Percentiles rank a stretch among this genome's conserved stretches.
phyloP scores from a whole-genome alignment of 2,329 filamentous ascomycete genomes.

The Fusarium compactum region DNA sequence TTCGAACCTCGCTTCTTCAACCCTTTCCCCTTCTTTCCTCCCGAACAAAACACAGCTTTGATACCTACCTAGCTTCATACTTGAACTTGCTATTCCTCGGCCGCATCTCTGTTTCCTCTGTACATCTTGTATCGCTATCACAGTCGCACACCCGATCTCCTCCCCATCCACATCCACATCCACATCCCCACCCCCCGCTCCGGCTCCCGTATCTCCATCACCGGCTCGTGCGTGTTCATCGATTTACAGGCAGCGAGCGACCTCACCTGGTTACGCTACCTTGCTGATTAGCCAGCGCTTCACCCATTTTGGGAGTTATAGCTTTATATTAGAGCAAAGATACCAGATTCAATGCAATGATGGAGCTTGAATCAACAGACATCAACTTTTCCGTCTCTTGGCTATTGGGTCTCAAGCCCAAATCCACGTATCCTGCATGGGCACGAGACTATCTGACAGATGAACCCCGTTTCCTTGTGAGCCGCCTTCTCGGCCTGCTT shows the following conservation, averaged over 20 bases:
- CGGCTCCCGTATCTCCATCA: constrained; percentile 33
- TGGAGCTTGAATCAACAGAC: constrained; percentile 46
- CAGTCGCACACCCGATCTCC: constrained; percentile 32
- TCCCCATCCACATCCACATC: not conserved
- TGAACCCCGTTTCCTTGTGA: constrained; percentile 48
- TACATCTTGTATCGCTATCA: constrained; percentile 1
- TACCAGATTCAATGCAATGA: constrained; percentile 38
- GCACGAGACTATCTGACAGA: constrained; percentile 43
- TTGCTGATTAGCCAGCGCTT: constrained; percentile 23
- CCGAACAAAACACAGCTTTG: constrained; percentile 10
- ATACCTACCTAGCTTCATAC: not conserved
- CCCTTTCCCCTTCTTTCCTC: not conserved
- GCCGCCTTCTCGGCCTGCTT: constrained; percentile 47
- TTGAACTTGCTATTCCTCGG: not conserved
- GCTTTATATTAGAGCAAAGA: constrained; percentile 40
- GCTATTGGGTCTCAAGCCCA: constrained; percentile 47
- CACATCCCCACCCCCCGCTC: constrained; percentile 37
- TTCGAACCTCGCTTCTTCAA: constrained; percentile 23
- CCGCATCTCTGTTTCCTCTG: not conserved
- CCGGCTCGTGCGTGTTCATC: constrained; percentile 18
- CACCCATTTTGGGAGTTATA: constrained; percentile 31
- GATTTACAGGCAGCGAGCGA: constrained; percentile 1
- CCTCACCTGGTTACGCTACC: constrained; percentile 18
- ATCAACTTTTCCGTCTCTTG: constrained; percentile 49
- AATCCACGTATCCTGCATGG: constrained; percentile 44